Evolutionary conservation across 106 monocot genomes (phyloP).

Genomic region (Phalaenopsis aphrodite): DNA sequence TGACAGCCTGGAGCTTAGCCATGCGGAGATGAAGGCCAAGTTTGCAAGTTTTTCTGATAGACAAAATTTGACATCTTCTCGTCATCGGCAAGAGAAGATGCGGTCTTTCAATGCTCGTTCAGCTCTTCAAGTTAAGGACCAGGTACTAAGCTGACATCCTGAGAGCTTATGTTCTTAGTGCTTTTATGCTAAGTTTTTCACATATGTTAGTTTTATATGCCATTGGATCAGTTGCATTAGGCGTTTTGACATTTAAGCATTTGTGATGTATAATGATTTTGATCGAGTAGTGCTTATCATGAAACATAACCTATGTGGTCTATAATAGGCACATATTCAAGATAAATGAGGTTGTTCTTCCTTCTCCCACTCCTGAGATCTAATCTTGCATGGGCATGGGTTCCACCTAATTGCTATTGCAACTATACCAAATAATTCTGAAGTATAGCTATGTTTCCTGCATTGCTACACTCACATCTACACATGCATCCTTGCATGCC

Average conservation of each 20-base stretch:
- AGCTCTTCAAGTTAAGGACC: conserved; percentile 20
- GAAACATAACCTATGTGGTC: neutral
- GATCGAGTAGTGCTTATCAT: neutral
- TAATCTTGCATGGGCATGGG: too few species aligned
- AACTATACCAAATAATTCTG: too few species aligned
- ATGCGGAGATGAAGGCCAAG: conserved; percentile 59
- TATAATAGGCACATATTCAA: neutral
- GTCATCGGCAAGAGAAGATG: conserved; percentile 27
- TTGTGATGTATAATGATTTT: neutral
- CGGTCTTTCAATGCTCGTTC: conserved; percentile 30
- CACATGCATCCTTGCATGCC: too few species aligned
- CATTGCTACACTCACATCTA: too few species aligned
- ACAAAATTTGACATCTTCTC: conserved; percentile 14
- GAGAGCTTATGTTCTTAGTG: neutral
- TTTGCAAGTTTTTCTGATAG: conserved; percentile 30
- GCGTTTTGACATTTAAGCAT: neutral
- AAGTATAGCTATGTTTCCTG: too few species aligned
- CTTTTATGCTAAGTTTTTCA: neutral
- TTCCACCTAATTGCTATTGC: too few species aligned
- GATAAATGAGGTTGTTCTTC: neutral
- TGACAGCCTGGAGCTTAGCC: conserved; percentile 61
- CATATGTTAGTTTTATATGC: neutral
- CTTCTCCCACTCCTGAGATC: too few species aligned
- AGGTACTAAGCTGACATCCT: conserved; percentile 26
- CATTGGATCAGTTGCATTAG: neutral